Conservation (phyloP, 257 asterid species). For the Mentha longifolia region DNA sequence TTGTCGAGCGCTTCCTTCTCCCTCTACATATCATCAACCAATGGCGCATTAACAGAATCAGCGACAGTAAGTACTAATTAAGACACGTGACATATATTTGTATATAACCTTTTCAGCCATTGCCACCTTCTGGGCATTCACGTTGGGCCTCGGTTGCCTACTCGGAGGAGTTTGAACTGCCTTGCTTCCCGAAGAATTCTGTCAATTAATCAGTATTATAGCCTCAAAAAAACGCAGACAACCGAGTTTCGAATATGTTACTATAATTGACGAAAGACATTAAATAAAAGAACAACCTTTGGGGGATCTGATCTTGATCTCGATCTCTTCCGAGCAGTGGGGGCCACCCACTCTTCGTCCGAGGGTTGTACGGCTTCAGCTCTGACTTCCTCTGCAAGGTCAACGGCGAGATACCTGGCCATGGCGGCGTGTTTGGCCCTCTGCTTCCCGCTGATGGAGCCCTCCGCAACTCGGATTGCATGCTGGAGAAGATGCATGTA, state of each 20-base stretch:
- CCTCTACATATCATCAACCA: conserved; percentile 47
- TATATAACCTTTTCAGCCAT: background rate
- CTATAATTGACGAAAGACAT: too few relatives aligned
- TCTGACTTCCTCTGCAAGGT: background rate
- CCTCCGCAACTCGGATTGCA: conserved; percentile 19
- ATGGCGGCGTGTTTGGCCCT: conserved; percentile 27
- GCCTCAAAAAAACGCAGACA: too few relatives aligned
- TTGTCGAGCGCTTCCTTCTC: conserved; percentile 55
- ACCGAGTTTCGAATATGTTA: too few relatives aligned
- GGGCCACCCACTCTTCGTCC: background rate
- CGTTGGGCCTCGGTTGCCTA: background rate
- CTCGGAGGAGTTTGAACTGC: background rate
- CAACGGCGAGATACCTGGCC: conserved; percentile 30
- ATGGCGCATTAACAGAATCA: conserved; percentile 5
- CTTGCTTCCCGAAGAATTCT: background rate
- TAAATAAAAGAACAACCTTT: background rate
- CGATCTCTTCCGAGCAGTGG: background rate
- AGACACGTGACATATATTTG: background rate
- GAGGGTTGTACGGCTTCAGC: background rate
- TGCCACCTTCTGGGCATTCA: background rate
- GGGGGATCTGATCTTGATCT: background rate
- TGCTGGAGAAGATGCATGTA: conserved; percentile 26
- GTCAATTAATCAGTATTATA: background rate
- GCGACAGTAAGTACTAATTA: too few relatives aligned
- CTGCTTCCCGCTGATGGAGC: conserved; percentile 10